These are phyloP conservation scores for Corylus americana DNA, from an alignment of 306 rosid genomes.

Conservation along the genomic window DNA sequence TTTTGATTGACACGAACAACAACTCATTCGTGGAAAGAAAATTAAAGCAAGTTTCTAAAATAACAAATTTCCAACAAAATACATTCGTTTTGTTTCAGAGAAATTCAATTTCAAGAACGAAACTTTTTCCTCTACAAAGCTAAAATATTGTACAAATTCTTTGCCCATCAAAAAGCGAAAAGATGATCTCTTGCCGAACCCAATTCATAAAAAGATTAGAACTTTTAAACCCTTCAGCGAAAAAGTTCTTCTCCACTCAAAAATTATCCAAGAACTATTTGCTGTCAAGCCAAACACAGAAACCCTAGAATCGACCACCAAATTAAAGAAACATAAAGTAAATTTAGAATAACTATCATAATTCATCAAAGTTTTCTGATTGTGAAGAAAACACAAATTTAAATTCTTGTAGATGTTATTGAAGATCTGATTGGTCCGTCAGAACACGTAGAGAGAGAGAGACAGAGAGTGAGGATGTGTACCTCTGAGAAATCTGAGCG, in stretches of 20 bases:
- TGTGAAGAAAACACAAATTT: background rate
- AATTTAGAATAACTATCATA: background rate
- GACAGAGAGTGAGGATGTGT: background rate
- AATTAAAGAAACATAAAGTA: background rate
- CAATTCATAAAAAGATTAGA: slow-evolving; percentile 3
- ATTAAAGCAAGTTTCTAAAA: background rate
- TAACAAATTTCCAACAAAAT: background rate
- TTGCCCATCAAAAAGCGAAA: background rate
- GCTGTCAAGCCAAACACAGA: background rate
- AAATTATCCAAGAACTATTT: background rate
- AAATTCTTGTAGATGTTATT: background rate
- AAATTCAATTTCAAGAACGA: too few relatives aligned
- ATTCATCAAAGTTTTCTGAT: background rate
- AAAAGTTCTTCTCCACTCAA: background rate
- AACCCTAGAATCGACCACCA: background rate
- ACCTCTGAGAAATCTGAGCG: background rate
- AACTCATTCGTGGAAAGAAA: background rate
- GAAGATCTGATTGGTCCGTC: background rate
- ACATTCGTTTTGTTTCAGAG: background rate
- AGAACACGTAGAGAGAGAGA: background rate
- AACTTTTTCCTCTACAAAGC: background rate
- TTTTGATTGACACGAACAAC: background rate
- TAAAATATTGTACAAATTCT: background rate
- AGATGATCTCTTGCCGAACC: background rate
- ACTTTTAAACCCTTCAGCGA: background rate